Base-by-base conservation (phyloP, 257 asterid species). In the Lycium ferocissimum region DNA sequence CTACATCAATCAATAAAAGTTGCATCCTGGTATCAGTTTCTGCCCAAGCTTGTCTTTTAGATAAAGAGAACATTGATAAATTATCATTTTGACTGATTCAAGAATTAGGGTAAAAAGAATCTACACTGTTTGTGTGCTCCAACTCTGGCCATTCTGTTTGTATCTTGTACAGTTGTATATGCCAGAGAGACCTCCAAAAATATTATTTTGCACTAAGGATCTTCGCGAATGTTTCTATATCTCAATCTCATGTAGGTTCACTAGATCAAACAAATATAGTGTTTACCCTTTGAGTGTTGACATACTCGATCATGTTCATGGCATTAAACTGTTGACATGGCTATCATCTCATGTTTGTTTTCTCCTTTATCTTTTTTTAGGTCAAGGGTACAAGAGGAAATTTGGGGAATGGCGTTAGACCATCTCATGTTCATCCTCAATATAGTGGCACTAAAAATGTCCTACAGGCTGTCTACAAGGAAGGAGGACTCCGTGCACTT, bases 401-500 rank as follows among this genome's bases (percentile, higher is more conserved):
- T 83, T 47, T 89, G 83, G 91, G 86, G 65, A 88, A 85, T 15
- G 91, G 92, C 38, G 56, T 70, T 9, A 86, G 89, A 84, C 90
- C 86, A 20, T 59, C 87, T 22, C 91, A 84, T 86, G 83, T 86
- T 47, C 91, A 84, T 80, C 95, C 96, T 67, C 88, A 93, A 62
- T 94, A 95, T 83, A 90, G 83, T 35, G 99, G 98, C 80, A 92
- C 94, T 61, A 89, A 85, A 86, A 92, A 97, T 88, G 99, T 94
- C 83, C 79, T 97, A 3, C 88, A 85, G 87, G 87, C 91, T 75
- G 98, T 97, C 83, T 95, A 95, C 87, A 88, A 59, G 86, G 96
- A 94, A 87, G 98, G 98, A 53, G 99, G 99, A 79, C 89, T 86
- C 18, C 96, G 98, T 4, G 98, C 86, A 56, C 95, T 97, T 58